Percentiles rank a stretch among this genome's conserved stretches.
phyloP scores from a whole-genome alignment of 2,329 filamentous ascomycete genomes.

The Aspergillus ruber region DNA sequence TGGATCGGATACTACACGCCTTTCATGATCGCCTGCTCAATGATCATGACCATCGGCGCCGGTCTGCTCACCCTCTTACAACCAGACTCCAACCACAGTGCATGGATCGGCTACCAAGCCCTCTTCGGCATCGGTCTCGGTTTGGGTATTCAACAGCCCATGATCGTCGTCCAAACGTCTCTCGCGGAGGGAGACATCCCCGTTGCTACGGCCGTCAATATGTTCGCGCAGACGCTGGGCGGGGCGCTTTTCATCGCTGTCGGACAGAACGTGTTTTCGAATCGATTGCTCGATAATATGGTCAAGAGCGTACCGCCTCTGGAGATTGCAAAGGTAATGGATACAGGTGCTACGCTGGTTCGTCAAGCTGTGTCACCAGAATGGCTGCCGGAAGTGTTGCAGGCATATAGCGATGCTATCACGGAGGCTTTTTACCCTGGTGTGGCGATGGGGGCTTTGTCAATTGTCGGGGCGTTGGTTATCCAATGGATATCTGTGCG shows the following conservation, averaged over 20 bases:
- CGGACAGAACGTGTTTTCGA: slow-evolving; percentile 35
- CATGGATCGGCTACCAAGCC: slow-evolving; percentile 37
- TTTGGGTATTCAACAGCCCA: slow-evolving; percentile 30
- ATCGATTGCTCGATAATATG: slow-evolving; percentile 24
- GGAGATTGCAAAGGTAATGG: slow-evolving; percentile 21
- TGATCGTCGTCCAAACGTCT: slow-evolving; percentile 30
- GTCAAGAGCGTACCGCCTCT: slow-evolving; percentile 16
- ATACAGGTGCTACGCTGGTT: slow-evolving; percentile 34
- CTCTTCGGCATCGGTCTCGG: slow-evolving; percentile 32
- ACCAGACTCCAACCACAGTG: slow-evolving; percentile 21
- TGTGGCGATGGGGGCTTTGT: slow-evolving; percentile 31
- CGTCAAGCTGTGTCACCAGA: slow-evolving; percentile 20
- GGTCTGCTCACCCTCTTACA: slow-evolving; percentile 32
- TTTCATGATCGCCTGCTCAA: slow-evolving; percentile 29
- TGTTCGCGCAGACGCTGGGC: slow-evolving; percentile 33
- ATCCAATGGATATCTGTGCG: slow-evolving; percentile 39
- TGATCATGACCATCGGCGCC: slow-evolving; percentile 28
- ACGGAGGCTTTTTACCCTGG: slow-evolving; percentile 34
- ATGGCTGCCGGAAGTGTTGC: slow-evolving; percentile 22
- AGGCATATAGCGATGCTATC: slow-evolving; percentile 33
- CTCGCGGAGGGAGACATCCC: slow-evolving; percentile 27
- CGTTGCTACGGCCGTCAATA: slow-evolving; percentile 28
- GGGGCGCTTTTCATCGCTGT: slow-evolving; percentile 34
- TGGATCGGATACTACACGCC: slow-evolving; percentile 35
- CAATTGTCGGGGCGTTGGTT: slow-evolving; percentile 26